Evolutionary conservation across 768 basidiomycete species (phyloP), one percentile per base, ranked within the genome.

Genomic region (Auricularia sp.): DNA sequence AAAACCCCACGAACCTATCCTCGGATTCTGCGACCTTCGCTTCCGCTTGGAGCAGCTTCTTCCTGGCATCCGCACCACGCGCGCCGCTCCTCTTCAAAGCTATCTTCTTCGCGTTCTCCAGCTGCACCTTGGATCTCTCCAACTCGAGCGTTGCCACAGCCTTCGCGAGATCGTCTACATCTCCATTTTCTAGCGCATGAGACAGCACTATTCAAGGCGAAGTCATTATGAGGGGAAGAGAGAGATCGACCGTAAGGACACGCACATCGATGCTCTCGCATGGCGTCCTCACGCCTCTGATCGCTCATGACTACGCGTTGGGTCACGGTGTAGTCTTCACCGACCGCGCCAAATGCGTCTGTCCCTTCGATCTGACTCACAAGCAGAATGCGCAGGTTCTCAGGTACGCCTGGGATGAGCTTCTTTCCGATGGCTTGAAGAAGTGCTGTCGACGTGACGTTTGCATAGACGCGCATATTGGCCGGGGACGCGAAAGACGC

Each of bases 51-150:
- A 83, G 75, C 34, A 83, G 75, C 16, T 79, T 79, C 68, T 82
- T 81, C 58, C 85, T 78, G 7, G 86, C 83, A 16, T 81, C 79
- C 54, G 81, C 80, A 0, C 86, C 85, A 34, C 85, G 74, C 8
- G 84, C 78, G 1, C 86, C 85, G 5, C 81, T 82, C 37, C 85
- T 75, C 62, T 82, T 75, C 2, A 74, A 70, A 0, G 86, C 85
- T 16, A 82, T 79, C 66, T 82, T 80, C 63, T 70, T 69, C 13
- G 74, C 75, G 29, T 78, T 74, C 37, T 77, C 75, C 67, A 44
- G 39, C 21, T 66, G 54, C 54, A 18, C 37, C 56, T 64, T 3
- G 54, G 67, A 54, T 54, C 68, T 64, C 16, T 67, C 51, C 10
- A 71, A 44, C 47, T 68, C 54, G 18, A 73, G 54, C 2, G 35